Evolutionary conservation across 2,329 filamentous ascomycete genomes (phyloP).

Genomic region (Septoria linicola): DNA sequence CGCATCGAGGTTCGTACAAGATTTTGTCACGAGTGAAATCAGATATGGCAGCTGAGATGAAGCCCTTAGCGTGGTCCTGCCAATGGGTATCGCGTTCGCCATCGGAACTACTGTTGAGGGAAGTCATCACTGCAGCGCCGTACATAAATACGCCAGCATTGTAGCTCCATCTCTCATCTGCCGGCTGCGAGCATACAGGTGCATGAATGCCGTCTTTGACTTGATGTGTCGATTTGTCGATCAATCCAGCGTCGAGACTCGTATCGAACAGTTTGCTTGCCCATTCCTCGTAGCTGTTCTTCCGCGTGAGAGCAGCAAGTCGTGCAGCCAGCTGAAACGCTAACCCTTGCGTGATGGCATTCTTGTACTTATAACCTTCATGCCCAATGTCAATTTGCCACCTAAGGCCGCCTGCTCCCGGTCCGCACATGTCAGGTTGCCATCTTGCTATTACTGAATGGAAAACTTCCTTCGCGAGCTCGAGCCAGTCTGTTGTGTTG

Average conservation of each 20-base stretch:
- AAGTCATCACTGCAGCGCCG: slow-evolving; percentile 47
- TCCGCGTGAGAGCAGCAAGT: slow-evolving; percentile 42
- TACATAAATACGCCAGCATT: slow-evolving; percentile 48
- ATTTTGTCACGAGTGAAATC: slow-evolving; percentile 44
- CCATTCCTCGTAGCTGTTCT: slow-evolving; percentile 64
- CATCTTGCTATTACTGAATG: slow-evolving; percentile 73
- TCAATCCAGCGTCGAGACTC: slow-evolving; percentile 52
- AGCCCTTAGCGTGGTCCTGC: slow-evolving; percentile 27
- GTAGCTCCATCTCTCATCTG: slow-evolving; percentile 51
- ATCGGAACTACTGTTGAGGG: not conserved
- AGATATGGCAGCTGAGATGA: slow-evolving; percentile 31
- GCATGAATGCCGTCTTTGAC: slow-evolving; percentile 51
- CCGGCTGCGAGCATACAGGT: slow-evolving; percentile 44
- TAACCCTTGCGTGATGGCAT: slow-evolving; percentile 77
- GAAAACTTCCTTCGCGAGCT: slow-evolving; percentile 72
- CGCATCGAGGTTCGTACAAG: slow-evolving; percentile 50
- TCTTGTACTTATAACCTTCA: slow-evolving; percentile 78
- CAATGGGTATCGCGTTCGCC: slow-evolving; percentile 10
- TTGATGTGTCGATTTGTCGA: slow-evolving; percentile 53
- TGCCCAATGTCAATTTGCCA: slow-evolving; percentile 83
- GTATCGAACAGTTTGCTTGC: slow-evolving; percentile 44
- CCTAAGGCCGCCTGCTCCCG: slow-evolving; percentile 70
- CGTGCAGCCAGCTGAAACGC: slow-evolving; percentile 75
- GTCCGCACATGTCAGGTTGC: slow-evolving; percentile 48
- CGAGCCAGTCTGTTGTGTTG: slow-evolving; percentile 57